Evolutionary conservation across 148 eudicot species (phyloP), one percentile per base, ranked within the genome.

Genomic region (Vaccinium vitisidaea): DNA sequence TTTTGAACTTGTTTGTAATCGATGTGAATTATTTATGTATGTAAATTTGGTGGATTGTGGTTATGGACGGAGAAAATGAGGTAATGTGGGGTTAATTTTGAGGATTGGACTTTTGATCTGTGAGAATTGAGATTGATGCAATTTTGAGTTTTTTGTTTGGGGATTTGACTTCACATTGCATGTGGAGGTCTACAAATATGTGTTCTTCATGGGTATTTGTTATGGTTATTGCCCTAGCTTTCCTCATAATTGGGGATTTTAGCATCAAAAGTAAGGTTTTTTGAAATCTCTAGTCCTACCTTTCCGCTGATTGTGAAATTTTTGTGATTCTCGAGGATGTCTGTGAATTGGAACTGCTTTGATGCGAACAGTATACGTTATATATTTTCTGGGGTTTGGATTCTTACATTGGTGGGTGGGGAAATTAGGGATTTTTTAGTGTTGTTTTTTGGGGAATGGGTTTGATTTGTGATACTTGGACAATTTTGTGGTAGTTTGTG

Each of bases 41-140:
- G 36, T 23, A 25, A 48, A 48, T n/a, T 32, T 1, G 18, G 19
- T 18, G 25, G n/a, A 18, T n/a, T 14, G 23, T 13, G 13, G 73
- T 56, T 59, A 14, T 59, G 50, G 36, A 32, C 15, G 21, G 27
- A 63, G 54, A 23, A 81, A 81, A 39, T 23, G 8, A 23, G 13
- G 75, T 21, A 46, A 14, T n/a, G 10, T 6, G 56, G 21, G 36
- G 2, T 11, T 46, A 48, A n/a, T 48, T 12, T 21, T 10, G 75
- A 55, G n/a, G 23, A 36, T 36, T 59, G 54, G 32, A 74, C 23
- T 81, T 39, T 39, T 61, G 83, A 81, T 81, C 74, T 61, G 50
- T 61, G 83, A 21, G 55, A 80, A 32, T 32, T 43, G 83, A 21
- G 43, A 39, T 39, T 39, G 43, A 39, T 2, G 46, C 46, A 61